Percentiles rank a stretch among this genome's conserved stretches.
Evolutionary conservation across 139 green algal species (phyloP).

Genomic region (Astrephomene gubernaculifera): DNA sequence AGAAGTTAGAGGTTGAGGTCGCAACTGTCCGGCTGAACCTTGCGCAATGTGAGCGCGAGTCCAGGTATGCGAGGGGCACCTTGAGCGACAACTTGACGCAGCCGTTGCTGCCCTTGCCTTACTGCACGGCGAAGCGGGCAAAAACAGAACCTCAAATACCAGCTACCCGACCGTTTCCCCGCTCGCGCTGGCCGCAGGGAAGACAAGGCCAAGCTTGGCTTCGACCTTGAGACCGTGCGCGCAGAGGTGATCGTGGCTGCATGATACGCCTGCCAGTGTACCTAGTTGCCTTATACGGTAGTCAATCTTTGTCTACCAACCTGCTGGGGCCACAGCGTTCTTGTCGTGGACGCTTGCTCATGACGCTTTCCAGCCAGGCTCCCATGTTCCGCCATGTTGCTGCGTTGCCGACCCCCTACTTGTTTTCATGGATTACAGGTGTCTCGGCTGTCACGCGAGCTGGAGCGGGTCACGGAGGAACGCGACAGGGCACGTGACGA

Average conservation of each 20-base stretch:
- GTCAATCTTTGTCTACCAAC: no score
- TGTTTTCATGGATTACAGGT: constrained; percentile 57
- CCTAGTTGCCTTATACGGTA: no score
- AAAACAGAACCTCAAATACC: no score
- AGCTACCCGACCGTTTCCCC: no score
- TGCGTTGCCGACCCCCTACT: no score
- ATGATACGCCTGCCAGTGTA: no score
- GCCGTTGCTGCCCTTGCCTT: background rate
- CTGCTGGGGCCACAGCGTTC: no score
- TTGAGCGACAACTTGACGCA: background rate
- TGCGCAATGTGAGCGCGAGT: constrained; percentile 42
- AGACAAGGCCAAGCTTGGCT: constrained; percentile 54
- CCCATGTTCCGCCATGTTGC: no score
- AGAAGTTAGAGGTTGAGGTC: constrained; percentile 74
- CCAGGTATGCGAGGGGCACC: constrained; percentile 27
- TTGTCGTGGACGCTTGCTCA: no score
- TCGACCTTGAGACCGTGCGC: constrained; percentile 46
- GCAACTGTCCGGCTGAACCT: constrained; percentile 64
- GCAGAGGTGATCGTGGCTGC: constrained; percentile 36
- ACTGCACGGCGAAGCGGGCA: no score
- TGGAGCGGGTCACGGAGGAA: constrained; percentile 79
- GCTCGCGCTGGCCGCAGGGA: constrained; percentile 35
- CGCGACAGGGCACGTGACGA: constrained; percentile 76
- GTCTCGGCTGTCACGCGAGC: constrained; percentile 67
- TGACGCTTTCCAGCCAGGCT: no score